Percentiles rank a stretch among this genome's conserved stretches.
phyloP scores from a whole-genome alignment of 2,329 filamentous ascomycete genomes.

The Cytospora piceicola region DNA sequence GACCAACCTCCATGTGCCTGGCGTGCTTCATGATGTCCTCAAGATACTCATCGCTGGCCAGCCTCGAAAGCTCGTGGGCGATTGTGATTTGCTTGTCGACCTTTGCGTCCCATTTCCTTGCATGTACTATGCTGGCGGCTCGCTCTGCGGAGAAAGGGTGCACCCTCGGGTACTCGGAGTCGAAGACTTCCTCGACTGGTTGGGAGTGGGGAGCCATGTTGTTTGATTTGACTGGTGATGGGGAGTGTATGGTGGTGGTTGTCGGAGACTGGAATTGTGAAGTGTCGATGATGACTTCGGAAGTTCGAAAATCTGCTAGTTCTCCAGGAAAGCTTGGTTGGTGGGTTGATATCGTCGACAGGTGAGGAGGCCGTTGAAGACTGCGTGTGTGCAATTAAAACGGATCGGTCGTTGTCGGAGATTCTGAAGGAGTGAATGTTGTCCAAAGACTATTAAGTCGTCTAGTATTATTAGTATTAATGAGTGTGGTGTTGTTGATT shows the following conservation, averaged over 20 bases:
- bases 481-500: constrained; percentile 50
- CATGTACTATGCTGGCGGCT: constrained; percentile 28
- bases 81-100: constrained; percentile 81
- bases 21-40: constrained; percentile 95
- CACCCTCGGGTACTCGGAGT: constrained; percentile 26
- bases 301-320: constrained; percentile 39
- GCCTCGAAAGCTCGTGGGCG: constrained; percentile 82
- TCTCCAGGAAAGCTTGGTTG: constrained; percentile 58
- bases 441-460: constrained; percentile 37
- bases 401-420: constrained; percentile 31
- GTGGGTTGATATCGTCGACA: constrained; percentile 19
- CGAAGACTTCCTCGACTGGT: constrained; percentile 38
- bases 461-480: constrained; percentile 61
- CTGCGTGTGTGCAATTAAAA: constrained; percentile 36
- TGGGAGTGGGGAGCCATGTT: constrained; percentile 41
- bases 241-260: constrained; percentile 34
- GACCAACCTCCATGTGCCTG: constrained; percentile 85
- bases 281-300: constrained; percentile 6
- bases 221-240: constrained; percentile 32
- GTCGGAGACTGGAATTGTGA: constrained; percentile 31
- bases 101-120: constrained; percentile 32
- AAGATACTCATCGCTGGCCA: constrained; percentile 87
- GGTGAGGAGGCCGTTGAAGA: constrained; percentile 33
- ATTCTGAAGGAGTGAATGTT: constrained; percentile 18
- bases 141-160: constrained; percentile 30